Conservation (phyloP, 768 basidiomycete species). For the Auriscalpium orientale region DNA sequence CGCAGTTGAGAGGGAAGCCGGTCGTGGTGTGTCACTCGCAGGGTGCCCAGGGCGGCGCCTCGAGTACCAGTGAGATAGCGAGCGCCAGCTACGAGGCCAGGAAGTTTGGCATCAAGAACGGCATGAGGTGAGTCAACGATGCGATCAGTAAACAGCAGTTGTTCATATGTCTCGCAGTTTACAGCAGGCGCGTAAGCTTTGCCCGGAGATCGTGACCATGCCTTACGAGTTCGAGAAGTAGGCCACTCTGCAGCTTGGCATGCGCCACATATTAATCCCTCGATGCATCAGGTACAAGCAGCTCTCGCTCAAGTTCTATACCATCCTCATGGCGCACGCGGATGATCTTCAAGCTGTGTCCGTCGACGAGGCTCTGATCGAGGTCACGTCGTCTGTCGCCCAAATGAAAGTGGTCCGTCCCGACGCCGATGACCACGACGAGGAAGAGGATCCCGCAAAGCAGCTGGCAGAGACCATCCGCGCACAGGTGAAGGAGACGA, state of each 20-base stretch:
- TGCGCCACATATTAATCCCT: constrained; percentile 1
- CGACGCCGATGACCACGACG: constrained; percentile 21
- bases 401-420: constrained; percentile 20
- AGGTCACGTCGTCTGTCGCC: constrained; percentile 61
- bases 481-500: constrained; percentile 64
- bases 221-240: constrained; percentile 92
- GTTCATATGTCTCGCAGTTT: constrained; percentile 37
- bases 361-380: constrained; percentile 92
- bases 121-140: constrained; percentile 69
- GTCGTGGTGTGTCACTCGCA: constrained; percentile 96
- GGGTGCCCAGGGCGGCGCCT: constrained; percentile 56
- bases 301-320: constrained; percentile 83
- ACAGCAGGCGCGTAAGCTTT: constrained; percentile 71
- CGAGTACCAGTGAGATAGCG: constrained; percentile 91
- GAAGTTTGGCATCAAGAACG: constrained; percentile 80
- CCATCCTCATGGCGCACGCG: constrained; percentile 81
- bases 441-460: constrained; percentile 52
- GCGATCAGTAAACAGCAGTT: no score
- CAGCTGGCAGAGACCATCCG: constrained; percentile 80
- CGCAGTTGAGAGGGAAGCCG: constrained; percentile 79
- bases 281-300: constrained; percentile 63
- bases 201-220: constrained; percentile 64
- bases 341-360: constrained; percentile 94
- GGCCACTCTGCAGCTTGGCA: constrained; percentile 12
- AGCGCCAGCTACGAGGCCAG: constrained; percentile 93